Evolutionary conservation across 345 rosid genomes (phyloP), one percentile per base, ranked within the genome.

Genomic region (Crucihimalaya himalaica): DNA sequence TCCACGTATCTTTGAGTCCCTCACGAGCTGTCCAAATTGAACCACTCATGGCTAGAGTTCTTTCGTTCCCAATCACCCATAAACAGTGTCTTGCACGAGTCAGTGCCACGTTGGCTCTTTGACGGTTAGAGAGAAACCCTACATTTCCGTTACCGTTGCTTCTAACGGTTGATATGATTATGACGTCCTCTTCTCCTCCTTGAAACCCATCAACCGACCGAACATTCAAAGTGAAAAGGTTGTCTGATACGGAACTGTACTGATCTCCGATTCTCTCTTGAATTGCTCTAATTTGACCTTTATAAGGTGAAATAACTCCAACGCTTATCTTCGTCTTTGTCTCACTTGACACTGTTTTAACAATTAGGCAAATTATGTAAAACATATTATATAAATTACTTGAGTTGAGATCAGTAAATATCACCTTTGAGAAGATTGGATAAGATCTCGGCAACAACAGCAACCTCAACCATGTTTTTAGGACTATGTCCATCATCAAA

Each of bases 121-220:
- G 82, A 29, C 3, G 51, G 63, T 76, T 79, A 25, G 54, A 37
- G 11, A 82, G 72, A 70, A 82, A 84, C 19, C 87, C 87, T 4
- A 80, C 12, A 0, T 16, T 55, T 27, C 87, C 85, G 0, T 72
- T 50, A 18, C 18, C 8, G 58, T 84, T 84, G 34, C 74, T 68
- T 74, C 86, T 70, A 1, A 82, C 84, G 31, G 85, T 82, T 0
- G 87, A 84, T 16, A 84, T 72, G 37, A 82, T 80, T 5, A 82
- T 80, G 0, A 84, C 47, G n/a, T 84, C 87, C 40, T 82, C 82
- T 34, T 80, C 88, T 5, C 86, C 80, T 6, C 86, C 86, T 73
- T 84, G 84, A 66, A 84, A 81, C 15, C 86, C 86, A 67, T 84
- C 87, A 27, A 84, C 81, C 0, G 85, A 75, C 14, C 76, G 63